Evolutionary conservation across 306 rosid species (phyloP).

Genomic region (Ormosia emarginata): DNA sequence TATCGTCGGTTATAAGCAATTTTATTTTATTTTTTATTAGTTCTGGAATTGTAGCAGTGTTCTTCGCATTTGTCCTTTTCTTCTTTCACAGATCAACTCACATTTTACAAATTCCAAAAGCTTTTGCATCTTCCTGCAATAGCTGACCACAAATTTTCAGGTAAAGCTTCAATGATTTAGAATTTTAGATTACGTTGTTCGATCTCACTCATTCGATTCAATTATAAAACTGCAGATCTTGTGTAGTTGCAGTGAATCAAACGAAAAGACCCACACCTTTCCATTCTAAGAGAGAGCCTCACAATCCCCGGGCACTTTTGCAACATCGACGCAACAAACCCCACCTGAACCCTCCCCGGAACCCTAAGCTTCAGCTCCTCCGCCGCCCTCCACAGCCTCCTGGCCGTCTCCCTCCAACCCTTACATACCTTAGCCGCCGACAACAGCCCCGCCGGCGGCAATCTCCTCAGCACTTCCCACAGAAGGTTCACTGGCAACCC

Average conservation of each 20-base stretch:
- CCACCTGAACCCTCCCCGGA: conserved; percentile 55
- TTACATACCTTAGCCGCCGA: conserved; percentile 60
- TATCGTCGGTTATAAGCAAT: neutral
- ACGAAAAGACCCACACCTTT: conserved; percentile 52
- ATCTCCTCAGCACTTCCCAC: conserved; percentile 78
- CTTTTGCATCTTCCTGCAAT: neutral
- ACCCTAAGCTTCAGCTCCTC: conserved; percentile 55
- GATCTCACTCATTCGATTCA: neutral
- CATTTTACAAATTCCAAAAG: conserved; percentile 6
- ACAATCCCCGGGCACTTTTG: conserved; percentile 59
- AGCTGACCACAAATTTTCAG: neutral
- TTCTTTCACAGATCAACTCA: too few relatives aligned
- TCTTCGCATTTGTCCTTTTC: too few relatives aligned
- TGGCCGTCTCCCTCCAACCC: conserved; percentile 60
- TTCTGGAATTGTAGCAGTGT: neutral
- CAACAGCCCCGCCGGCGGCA: conserved; percentile 65
- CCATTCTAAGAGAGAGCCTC: conserved; percentile 84
- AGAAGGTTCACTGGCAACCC: conserved; percentile 58
- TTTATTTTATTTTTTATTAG: neutral
- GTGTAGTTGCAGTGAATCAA: neutral
- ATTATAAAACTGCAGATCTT: conserved; percentile 38
- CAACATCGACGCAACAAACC: conserved; percentile 60
- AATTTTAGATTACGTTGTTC: neutral
- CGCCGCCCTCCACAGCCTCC: conserved; percentile 65
- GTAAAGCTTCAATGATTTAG: neutral